Base-by-base conservation (phyloP, 148 eudicot genomes). In the Persicaria tinctoria region DNA sequence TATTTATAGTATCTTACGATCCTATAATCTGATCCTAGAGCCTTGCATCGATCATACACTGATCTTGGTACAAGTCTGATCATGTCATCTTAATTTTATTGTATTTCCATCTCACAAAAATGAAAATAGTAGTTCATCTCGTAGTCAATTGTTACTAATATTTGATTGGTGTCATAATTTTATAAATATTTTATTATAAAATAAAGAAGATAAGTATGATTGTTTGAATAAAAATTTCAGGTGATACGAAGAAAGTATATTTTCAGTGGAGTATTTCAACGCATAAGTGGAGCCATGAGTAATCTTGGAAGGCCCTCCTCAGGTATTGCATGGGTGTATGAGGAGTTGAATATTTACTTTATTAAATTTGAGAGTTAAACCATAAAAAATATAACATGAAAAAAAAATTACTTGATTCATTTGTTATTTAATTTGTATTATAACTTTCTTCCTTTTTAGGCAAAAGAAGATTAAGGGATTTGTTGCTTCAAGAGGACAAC, bases 401-500 rank as follows among this genome's bases (percentile, higher is more conserved):
- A n/a, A 17, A 56, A 18, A 11, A 32, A n/a, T 46, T 44, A 17
- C n/a, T 17, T 7, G 38, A 32, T 47, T 44, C 6, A 38, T 8
- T 55, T 49, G 45, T 48, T 55, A 59, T 20, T 12, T 59, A 20
- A 59, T 38, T 59, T 4, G 11, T 59, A n/a, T 8, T 11, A 49
- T 64, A 2, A n/a, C 27, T 70, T 70, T 12, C 59, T 6, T 6
- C 48, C 18, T 46, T 57, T 49, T 57, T 86, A 93, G 98, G 97
- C 81, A 91, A 91, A 83, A 83, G 84, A 82, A 88, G 84, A 82
- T 82, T 93, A 73, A 91, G 83, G 86, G 92, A 91, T 70, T 80
- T 93, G 71, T 72, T 89, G 81, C 86, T 66, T 75, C 91, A 87
- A 76, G 82, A 74, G 51, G 98, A 93, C 78, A 93, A 93, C 71